phyloP scores from a whole-genome alignment of 768 basidiomycete species.

The Zangia roseola region DNA sequence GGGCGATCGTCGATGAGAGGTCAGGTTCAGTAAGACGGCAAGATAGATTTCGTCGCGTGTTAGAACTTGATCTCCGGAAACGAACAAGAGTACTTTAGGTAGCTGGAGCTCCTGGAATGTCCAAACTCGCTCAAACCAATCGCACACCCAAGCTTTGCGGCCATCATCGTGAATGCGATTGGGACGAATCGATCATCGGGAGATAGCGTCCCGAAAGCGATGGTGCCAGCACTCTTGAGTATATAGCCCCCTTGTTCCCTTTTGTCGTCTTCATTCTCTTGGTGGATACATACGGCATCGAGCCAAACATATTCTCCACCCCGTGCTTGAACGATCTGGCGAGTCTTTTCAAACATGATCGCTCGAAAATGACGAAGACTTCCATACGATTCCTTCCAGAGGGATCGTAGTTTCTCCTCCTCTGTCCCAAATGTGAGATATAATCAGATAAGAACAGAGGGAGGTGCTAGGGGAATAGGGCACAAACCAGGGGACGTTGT shows the following conservation, averaged over 20 bases:
- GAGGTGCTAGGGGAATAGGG: too few relatives aligned
- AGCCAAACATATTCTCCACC: constrained; percentile 11
- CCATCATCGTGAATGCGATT: constrained; percentile 2
- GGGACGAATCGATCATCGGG: background rate
- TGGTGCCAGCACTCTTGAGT: constrained; percentile 6
- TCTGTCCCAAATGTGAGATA: constrained; percentile 10
- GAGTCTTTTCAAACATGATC: background rate
- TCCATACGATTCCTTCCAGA: constrained; percentile 1
- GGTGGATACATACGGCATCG: constrained; percentile 9
- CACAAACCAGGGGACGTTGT: too few relatives aligned
- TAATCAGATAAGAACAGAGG: too few relatives aligned
- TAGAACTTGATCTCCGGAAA: constrained; percentile 8
- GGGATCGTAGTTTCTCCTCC: background rate
- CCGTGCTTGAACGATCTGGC: background rate
- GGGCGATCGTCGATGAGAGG: background rate
- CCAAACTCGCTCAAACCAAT: constrained; percentile 17
- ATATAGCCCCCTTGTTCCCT: constrained; percentile 3
- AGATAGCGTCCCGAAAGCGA: constrained; percentile 8
- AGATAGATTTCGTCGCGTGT: constrained; percentile 5
- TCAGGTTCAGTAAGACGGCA: constrained; percentile 9
- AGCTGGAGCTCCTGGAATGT: constrained; percentile 14
- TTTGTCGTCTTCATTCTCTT: background rate
- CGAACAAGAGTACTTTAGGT: constrained; percentile 2
- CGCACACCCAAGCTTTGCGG: constrained; percentile 10
- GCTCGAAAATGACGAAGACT: constrained; percentile 5